Evolutionary conservation across 2,329 filamentous ascomycete genomes (phyloP).

Genomic region (Fusarium chaquense): DNA sequence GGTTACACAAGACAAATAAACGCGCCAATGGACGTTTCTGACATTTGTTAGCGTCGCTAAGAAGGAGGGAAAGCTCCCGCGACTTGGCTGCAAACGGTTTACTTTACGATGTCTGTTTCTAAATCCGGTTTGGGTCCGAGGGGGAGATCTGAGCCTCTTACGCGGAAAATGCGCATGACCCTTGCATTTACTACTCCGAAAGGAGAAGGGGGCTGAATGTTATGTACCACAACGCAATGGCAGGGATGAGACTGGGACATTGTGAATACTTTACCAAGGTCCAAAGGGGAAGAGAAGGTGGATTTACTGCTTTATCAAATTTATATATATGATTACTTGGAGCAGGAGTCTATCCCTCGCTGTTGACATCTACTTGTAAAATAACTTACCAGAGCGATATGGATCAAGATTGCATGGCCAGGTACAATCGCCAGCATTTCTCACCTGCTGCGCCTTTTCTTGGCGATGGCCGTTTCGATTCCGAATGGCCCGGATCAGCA

Average conservation of each 20-base stretch:
- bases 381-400: too few relatives aligned
- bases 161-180: neutral
- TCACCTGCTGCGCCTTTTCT: neutral
- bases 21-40: neutral
- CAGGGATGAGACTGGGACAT: neutral
- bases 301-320: neutral
- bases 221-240: neutral
- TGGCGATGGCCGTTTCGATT: neutral
- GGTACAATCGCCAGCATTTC: neutral
- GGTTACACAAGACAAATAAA: conserved; percentile 6
- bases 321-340: too few relatives aligned
- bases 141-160: neutral
- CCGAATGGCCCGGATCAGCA: conserved; percentile 22
- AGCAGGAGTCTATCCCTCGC: neutral
- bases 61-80: neutral
- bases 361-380: neutral
- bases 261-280: neutral
- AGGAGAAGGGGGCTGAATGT: neutral
- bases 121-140: neutral
- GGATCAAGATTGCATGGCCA: neutral
- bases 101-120: neutral
- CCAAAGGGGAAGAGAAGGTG: neutral
- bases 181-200: neutral
- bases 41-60: neutral
- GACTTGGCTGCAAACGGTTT: conserved; percentile 10